Evolutionary conservation across 345 rosid genomes (phyloP).

Genomic region (Geranium rotundifolium): DNA sequence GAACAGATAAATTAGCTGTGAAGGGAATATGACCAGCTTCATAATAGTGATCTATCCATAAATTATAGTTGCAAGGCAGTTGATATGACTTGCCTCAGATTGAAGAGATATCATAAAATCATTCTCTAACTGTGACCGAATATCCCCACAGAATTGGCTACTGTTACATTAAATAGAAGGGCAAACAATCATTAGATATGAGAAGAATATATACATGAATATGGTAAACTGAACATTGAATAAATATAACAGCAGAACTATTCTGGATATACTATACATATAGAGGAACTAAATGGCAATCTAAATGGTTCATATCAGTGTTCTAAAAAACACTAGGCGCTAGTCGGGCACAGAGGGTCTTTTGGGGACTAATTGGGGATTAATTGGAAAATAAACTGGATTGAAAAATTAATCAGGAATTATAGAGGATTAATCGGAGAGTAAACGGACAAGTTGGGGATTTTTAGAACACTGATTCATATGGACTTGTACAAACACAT

Average conservation of each 20-base stretch:
- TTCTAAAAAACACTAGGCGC: no score
- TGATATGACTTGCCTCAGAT: constrained; percentile 37
- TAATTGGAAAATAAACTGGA: no score
- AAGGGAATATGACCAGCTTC: neutral
- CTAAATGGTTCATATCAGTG: no score
- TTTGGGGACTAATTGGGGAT: no score
- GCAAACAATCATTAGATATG: constrained; percentile 1
- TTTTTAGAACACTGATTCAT: no score
- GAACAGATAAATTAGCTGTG: neutral
- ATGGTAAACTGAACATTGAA: neutral
- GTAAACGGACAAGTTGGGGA: no score
- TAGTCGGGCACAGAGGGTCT: no score
- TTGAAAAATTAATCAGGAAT: no score
- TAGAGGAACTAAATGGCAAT: no score
- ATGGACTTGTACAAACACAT: no score
- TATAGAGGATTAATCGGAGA: no score
- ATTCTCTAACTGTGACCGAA: constrained; percentile 60
- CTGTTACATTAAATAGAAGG: constrained; percentile 30
- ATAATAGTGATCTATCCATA: constrained; percentile 1
- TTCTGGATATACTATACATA: neutral
- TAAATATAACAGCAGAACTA: neutral
- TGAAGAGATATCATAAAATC: constrained; percentile 73
- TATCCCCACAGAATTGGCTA: constrained; percentile 72
- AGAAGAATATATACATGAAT: neutral
- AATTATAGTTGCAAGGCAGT: neutral